Conservation (phyloP, 495 filamentous ascomycete species). For the Penicillium taxi region DNA sequence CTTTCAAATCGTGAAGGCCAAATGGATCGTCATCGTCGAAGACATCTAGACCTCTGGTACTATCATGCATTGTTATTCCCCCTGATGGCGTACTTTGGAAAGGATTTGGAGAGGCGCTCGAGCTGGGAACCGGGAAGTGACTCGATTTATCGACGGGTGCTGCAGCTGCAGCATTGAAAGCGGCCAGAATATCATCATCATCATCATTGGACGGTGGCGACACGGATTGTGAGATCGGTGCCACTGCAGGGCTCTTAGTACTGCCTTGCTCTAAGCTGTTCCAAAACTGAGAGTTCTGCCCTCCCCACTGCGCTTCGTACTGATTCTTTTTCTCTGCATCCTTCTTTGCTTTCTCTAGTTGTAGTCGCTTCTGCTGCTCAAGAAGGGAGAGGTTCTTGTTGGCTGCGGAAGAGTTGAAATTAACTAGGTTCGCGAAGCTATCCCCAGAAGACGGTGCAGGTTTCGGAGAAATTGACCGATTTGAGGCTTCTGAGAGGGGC, state of each 20-base stretch:
- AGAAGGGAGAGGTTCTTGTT: constrained; percentile 65
- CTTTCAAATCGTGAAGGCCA: constrained; percentile 61
- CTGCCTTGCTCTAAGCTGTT: constrained; percentile 51
- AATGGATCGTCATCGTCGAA: constrained; percentile 70
- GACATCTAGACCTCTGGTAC: constrained; percentile 11
- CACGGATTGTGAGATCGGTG: constrained; percentile 45
- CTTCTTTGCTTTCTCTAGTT: constrained; percentile 67
- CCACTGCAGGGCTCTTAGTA: constrained; percentile 31
- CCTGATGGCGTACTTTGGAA: constrained; percentile 14
- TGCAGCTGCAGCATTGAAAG: constrained; percentile 48
- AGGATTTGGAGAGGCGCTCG: constrained; percentile 25
- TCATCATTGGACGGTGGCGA: constrained; percentile 41
- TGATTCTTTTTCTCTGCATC: constrained; percentile 62
- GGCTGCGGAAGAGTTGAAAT: constrained; percentile 58
- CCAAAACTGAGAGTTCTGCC: constrained; percentile 57
- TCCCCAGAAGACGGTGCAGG: constrained; percentile 59
- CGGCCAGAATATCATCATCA: constrained; percentile 54
- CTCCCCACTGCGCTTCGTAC: constrained; percentile 67
- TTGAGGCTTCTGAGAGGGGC: constrained; percentile 51
- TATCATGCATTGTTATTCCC: constrained; percentile 18
- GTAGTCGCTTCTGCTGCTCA: constrained; percentile 75
- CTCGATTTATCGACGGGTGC: constrained; percentile 56
- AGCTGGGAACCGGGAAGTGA: constrained; percentile 46
- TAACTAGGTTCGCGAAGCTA: constrained; percentile 85
- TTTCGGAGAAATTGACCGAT: constrained; percentile 43